phyloP scores from a whole-genome alignment of 1,139 yeast genomes.

The Saccharomyces hybrid region DNA sequence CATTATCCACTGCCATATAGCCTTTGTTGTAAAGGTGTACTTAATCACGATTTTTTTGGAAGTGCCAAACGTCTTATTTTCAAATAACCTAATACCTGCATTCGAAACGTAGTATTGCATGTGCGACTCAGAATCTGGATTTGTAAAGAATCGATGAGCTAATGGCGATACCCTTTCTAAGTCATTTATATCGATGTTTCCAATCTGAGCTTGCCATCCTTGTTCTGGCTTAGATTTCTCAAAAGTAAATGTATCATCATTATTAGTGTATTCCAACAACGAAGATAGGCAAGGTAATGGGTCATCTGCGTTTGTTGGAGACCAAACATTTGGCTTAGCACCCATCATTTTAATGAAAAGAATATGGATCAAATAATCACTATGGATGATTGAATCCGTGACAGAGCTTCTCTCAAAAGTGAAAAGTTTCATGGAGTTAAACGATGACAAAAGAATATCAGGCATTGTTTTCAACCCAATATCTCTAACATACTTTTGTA shows the following conservation, averaged over 20 bases:
- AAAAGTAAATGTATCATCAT: constrained; percentile 24
- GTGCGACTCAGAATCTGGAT: constrained; percentile 82
- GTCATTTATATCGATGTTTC: constrained; percentile 11
- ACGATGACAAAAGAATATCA: constrained; percentile 42
- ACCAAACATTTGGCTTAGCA: constrained; percentile 59
- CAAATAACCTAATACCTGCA: constrained; percentile 57
- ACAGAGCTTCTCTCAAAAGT: constrained; percentile 56
- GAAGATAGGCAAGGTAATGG: constrained; percentile 32
- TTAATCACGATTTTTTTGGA: constrained; percentile 32
- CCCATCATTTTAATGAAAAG: constrained; percentile 65
- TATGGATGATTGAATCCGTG: constrained; percentile 56
- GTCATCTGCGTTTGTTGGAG: constrained; percentile 43
- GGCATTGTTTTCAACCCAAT: constrained; percentile 48
- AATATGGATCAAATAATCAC: constrained; percentile 57
- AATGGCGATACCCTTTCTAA: constrained; percentile 48
- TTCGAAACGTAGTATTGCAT: constrained; percentile 66
- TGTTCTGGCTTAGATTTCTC: constrained; percentile 12
- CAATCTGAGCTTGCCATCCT: constrained; percentile 14
- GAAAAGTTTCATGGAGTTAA: constrained; percentile 69
- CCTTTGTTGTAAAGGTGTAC: constrained; percentile 59
- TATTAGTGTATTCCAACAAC: constrained; percentile 28
- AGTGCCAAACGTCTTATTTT: constrained; percentile 34
- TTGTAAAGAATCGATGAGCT: constrained; percentile 69
- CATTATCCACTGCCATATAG: constrained; percentile 77
- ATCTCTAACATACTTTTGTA: constrained; percentile 51